Evolutionary conservation across 768 basidiomycete genomes (phyloP), one percentile per base, ranked within the genome.

Genomic region (Mycena metata): DNA sequence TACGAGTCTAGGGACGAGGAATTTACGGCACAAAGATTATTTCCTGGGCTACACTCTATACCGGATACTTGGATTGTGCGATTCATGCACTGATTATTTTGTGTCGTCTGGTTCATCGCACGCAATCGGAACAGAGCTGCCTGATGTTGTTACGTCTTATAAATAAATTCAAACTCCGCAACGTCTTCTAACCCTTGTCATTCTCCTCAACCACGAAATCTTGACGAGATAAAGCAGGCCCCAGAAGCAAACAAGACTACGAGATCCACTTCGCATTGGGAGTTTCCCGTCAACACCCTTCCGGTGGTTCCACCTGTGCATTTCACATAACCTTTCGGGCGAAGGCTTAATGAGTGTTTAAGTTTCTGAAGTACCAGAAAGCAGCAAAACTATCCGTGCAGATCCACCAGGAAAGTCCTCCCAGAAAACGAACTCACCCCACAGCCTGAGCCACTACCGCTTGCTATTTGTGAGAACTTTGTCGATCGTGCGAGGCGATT

Each of bases 1-100:
- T n/a, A n/a, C n/a, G n/a, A n/a, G n/a, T n/a, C n/a, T n/a, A 45
- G 30, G 52, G 64, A 69, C 30, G 52, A 62, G 24, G 59, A 57
- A 21, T 66, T 60, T 57, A 52, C 50, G 30, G 30, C 24, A 19
- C 55, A 33, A 2, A n/a, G 46, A 36, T 16, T 36, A 12, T 57
- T 65, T 41, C 66, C 64, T 47, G 66, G 54, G 42, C 42, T 43
- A 21, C 30, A 19, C 17, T 23, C 43, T 46, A 43, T 54, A 10
- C 33, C 43, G 30, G 66, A 67, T 35, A 67, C 50, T 21, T 61
- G 66, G 59, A 26, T 54, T 55, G 58, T 60, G 9, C 41, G 66
- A 47, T 67, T 60, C 45, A 47, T 60, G 43, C 51, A 55, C 21
- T 61, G 26, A 42, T 41, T 23, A 56, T n/a, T 56, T 10, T 13